Percentiles rank a stretch among this genome's conserved stretches.
These are phyloP conservation scores for Phytophthora sp. DNA, from an alignment of 352 stramenopile species.

Conservation along the genomic window DNA sequence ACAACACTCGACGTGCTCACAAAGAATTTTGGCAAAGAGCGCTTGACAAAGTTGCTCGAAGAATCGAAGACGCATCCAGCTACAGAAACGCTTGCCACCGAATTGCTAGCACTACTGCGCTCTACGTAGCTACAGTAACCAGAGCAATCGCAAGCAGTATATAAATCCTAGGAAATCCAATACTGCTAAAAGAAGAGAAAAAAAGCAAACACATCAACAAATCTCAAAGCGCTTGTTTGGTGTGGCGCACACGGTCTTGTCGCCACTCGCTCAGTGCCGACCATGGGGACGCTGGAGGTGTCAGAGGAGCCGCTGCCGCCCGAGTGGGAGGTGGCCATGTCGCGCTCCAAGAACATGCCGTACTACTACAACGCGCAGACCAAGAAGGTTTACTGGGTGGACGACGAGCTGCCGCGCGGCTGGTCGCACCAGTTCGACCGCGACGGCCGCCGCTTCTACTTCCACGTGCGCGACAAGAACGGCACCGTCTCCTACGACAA, in stretches of 20 bases:
- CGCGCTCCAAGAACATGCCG: slow-evolving; percentile 81
- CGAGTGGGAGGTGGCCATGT: slow-evolving; percentile 84
- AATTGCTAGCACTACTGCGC: no score
- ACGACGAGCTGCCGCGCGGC: slow-evolving; percentile 78
- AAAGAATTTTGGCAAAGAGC: no score
- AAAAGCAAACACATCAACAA: no score
- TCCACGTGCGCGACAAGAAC: slow-evolving; percentile 79
- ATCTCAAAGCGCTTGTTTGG: no score
- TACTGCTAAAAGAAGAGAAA: neutral
- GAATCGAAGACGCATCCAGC: no score
- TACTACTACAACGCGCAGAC: slow-evolving; percentile 86
- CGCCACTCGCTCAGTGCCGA: neutral
- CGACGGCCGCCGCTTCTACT: slow-evolving; percentile 66
- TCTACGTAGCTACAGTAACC: no score
- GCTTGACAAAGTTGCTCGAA: neutral
- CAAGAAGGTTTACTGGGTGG: slow-evolving; percentile 86
- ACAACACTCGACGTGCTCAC: no score
- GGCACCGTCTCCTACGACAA: slow-evolving; percentile 78
- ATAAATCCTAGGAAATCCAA: neutral
- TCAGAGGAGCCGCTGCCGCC: slow-evolving; percentile 62
- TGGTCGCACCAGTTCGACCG: slow-evolving; percentile 85
- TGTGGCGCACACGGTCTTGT: no score
- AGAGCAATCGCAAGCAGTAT: no score
- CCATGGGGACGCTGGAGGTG: slow-evolving; percentile 44
- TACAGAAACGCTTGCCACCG: no score